Evolutionary conservation across 1,139 yeast genomes (phyloP), one percentile per base, ranked within the genome.

Genomic region (Chernovozyma sophiae-reginae): DNA sequence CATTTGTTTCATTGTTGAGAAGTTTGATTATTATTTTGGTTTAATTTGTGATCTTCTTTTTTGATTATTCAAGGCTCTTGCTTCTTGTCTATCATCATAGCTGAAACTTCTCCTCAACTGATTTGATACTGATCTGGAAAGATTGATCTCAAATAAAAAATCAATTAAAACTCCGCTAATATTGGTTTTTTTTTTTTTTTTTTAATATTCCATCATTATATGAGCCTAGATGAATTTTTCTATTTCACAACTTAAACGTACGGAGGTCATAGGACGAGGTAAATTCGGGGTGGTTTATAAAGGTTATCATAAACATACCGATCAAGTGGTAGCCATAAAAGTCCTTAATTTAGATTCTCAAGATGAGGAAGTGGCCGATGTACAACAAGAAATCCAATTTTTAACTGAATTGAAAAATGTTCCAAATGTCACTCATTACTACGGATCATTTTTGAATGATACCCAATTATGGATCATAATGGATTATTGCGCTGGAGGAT

Each of bases 401-500:
- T 69, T 94, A 38, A 71, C 95, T 1, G 89, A 86, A 48, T 67
- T 94, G 46, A 85, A 86, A 47, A 80, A 79, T 40, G 83, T 84
- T 3, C 96, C 96, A 20, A 94, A 94, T 49, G 89, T 94, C 34
- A 89, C 96, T 3, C 90, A 84, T 47, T 94, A 94, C 61, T 86
- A 85, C 55, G 97, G 97, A 1, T 83, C 95, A 0, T 85, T 84
- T 46, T 61, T 94, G 30, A 77, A 81, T 44, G 97, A 92, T 34
- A 85, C 97, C 8, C 83, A 86, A 53, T 67, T 94, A 26, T 94
- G 99, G 98, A 90, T 94, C 56, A 80, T 94, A 40, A 94, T 94
- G 97, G 98, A 94, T 55, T 79, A 86, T 55, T 92, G 98, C 60
- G 95, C 96, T 1, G 99, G 98, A 12, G 99, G 99, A 0, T 86